Evolutionary conservation across 305 asterid genomes (phyloP).

Genomic region (Rubia balearica): DNA sequence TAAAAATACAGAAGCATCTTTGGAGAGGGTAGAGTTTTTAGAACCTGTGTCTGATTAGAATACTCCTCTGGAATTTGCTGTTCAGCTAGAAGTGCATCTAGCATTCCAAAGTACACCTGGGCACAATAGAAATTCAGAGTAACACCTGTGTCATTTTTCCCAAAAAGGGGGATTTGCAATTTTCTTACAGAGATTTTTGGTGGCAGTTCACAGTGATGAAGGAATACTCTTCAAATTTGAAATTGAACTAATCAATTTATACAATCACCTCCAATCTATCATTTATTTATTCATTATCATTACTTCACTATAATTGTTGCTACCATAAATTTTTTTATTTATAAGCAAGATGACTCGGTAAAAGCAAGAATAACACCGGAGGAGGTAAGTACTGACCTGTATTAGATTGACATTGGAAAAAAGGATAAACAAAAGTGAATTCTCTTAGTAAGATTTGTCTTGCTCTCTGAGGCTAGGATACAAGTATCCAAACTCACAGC

Average conservation of each 20-base stretch:
- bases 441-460: neutral
- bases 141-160: neutral
- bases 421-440: neutral
- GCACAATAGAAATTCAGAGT: conserved; percentile 6
- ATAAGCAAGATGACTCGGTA: neutral
- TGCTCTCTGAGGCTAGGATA: neutral
- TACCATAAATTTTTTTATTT: neutral
- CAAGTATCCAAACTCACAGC: neutral
- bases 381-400: conserved; percentile 3
- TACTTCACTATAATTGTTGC: neutral
- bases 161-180: neutral
- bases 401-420: neutral
- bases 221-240: neutral
- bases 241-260: too few species aligned
- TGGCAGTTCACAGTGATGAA: neutral
- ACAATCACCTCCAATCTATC: neutral
- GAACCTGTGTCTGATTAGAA: conserved; percentile 62
- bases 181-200: neutral
- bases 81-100: conserved; percentile 79
- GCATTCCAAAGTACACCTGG: conserved; percentile 78
- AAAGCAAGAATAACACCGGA: neutral
- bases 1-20: conserved; percentile 14
- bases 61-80: conserved; percentile 83
- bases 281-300: neutral
- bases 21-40: conserved; percentile 11